These are phyloP conservation scores for Porodaedalea pini DNA, from an alignment of 1,284 basidiomycete genomes.

Conservation along the genomic window DNA sequence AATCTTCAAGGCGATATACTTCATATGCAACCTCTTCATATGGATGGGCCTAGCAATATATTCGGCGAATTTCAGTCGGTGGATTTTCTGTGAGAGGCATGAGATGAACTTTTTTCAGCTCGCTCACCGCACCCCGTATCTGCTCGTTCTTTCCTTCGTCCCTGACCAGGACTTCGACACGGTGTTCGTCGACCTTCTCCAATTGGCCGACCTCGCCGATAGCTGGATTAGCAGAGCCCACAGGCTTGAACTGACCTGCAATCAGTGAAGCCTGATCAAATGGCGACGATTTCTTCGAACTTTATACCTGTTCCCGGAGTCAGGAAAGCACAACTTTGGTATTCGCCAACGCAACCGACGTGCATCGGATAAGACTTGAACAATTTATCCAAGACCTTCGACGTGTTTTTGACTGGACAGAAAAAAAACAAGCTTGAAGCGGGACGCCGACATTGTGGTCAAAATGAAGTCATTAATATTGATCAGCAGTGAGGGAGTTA, in stretches of 20 bases:
- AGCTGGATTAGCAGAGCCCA: no score
- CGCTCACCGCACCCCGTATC: conserved; percentile 39
- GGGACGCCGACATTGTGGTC: conserved; percentile 9
- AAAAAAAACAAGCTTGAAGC: conserved; percentile 51
- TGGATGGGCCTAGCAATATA: conserved; percentile 42
- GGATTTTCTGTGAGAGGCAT: not conserved
- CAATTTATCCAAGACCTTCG: conserved; percentile 39
- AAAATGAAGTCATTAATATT: no score
- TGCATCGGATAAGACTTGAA: conserved; percentile 41
- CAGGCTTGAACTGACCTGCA: conserved; percentile 48
- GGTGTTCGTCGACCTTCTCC: conserved; percentile 50
- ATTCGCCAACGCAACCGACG: conserved; percentile 48
- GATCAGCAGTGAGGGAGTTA: no score
- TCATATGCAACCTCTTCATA: conserved; percentile 58
- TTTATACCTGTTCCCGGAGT: conserved; percentile 45
- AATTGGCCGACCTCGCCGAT: conserved; percentile 41
- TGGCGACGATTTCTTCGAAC: conserved; percentile 21
- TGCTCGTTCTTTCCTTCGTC: conserved; percentile 36
- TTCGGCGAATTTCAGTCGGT: not conserved
- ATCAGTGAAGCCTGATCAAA: no score
- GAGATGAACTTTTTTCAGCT: conserved; percentile 43
- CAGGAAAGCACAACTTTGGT: conserved; percentile 50
- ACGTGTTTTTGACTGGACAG: conserved; percentile 38
- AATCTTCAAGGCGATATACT: conserved; percentile 47
- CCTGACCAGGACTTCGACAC: conserved; percentile 48